phyloP scores from a whole-genome alignment of 1,284 basidiomycete genomes.

The Melanopsichium pennsylvanicum region DNA sequence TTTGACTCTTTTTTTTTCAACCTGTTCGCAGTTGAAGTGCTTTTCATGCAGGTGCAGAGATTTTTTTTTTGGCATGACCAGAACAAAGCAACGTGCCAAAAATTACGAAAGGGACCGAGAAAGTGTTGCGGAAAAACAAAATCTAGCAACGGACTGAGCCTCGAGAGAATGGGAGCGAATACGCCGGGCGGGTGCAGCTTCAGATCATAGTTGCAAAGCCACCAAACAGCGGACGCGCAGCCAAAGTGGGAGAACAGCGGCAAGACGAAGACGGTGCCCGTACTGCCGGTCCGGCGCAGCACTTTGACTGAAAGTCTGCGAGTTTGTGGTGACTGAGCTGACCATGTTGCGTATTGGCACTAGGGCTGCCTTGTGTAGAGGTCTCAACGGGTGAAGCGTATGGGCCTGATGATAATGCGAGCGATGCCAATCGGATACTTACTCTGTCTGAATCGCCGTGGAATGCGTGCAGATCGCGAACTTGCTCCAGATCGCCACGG shows the following conservation, averaged over 20 bases:
- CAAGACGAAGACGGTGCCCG: slow-evolving; percentile 21
- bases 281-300: slow-evolving; percentile 9
- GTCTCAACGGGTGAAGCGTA: slow-evolving; percentile 34
- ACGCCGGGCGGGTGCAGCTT: no score
- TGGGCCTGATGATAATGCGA: slow-evolving; percentile 12
- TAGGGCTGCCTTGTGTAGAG: slow-evolving; percentile 27
- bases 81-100: no score
- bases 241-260: slow-evolving; percentile 17
- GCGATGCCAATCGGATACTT: slow-evolving; percentile 30
- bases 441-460: slow-evolving; percentile 60
- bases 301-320: neutral
- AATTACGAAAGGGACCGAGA: neutral
- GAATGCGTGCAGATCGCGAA: slow-evolving; percentile 58
- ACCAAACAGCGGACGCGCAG: slow-evolving; percentile 26
- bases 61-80: no score
- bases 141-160: no score
- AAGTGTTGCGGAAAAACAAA: neutral
- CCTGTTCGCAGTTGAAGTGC: no score
- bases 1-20: slow-evolving; percentile 1
- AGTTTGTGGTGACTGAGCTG: slow-evolving; percentile 1
- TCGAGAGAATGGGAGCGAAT: no score
- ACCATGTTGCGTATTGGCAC: slow-evolving; percentile 2
- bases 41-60: no score
- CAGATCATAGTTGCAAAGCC: slow-evolving; percentile 26
- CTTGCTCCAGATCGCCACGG: slow-evolving; percentile 57